These are phyloP conservation scores for Aspergillus uvarum DNA, from an alignment of 2,329 filamentous ascomycete species.

Conservation along the genomic window DNA sequence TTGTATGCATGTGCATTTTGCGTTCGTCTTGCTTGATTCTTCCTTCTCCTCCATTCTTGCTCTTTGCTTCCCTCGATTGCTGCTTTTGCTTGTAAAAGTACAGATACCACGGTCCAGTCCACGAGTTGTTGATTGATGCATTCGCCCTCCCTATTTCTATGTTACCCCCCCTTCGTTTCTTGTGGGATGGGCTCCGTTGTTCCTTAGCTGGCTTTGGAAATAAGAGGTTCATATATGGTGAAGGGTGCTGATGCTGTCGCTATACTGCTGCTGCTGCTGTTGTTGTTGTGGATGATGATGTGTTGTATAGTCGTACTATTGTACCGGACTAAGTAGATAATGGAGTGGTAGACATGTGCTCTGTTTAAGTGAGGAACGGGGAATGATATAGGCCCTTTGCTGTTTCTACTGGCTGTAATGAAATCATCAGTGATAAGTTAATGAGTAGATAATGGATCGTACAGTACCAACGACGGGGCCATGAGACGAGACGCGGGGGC, in stretches of 20 bases:
- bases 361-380: too few species aligned
- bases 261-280: background rate
- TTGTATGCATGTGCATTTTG: conserved; percentile 9
- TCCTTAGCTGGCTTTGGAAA: conserved; percentile 10
- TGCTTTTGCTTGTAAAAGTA: conserved; percentile 7
- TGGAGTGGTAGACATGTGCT: background rate
- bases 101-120: conserved; percentile 7
- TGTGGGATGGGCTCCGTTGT: conserved; percentile 2
- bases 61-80: background rate
- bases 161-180: background rate
- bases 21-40: conserved; percentile 6
- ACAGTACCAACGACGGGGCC: too few species aligned
- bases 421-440: too few species aligned
- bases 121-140: conserved; percentile 7
- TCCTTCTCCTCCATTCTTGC: background rate
- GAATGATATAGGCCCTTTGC: too few species aligned
- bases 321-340: background rate
- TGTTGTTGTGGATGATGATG: background rate
- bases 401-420: too few species aligned
- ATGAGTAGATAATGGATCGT: too few species aligned
- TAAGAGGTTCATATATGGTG: conserved; percentile 7
- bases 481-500: too few species aligned
- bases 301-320: background rate
- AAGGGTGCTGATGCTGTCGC: background rate
- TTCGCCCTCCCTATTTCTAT: background rate